Evolutionary conservation across 2,329 filamentous ascomycete genomes (phyloP).

Genomic region (Fusarium sacchari): DNA sequence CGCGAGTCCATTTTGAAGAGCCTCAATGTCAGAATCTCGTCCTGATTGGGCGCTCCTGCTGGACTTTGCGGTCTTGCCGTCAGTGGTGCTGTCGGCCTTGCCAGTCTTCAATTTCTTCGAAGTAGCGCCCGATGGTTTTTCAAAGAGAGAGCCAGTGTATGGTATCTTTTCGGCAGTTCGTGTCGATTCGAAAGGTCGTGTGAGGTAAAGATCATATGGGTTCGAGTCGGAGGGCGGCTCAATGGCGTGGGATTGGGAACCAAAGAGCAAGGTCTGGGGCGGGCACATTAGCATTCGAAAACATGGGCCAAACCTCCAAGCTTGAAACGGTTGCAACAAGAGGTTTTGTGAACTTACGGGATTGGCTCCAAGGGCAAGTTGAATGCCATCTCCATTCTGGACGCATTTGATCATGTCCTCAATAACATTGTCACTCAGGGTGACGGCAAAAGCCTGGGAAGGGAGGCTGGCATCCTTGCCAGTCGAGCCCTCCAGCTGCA

Average conservation of each 20-base stretch:
- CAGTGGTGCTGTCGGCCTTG: constrained; percentile 47
- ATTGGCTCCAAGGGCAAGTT: constrained; percentile 65
- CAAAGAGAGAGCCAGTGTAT: constrained; percentile 62
- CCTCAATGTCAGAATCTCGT: constrained; percentile 61
- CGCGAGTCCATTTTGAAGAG: constrained; percentile 56
- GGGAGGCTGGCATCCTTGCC: constrained; percentile 56
- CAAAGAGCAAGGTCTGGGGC: constrained; percentile 64
- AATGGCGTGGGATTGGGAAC: constrained; percentile 60
- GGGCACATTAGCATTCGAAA: constrained; percentile 27
- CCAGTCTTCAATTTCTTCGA: constrained; percentile 39
- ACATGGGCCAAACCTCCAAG: not conserved
- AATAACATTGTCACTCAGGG: constrained; percentile 66
- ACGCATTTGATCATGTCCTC: constrained; percentile 71
- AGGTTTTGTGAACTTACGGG: constrained; percentile 62
- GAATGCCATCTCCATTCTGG: constrained; percentile 65
- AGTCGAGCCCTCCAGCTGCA: constrained; percentile 65
- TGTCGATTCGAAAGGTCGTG: constrained; percentile 60
- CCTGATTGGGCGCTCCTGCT: constrained; percentile 52
- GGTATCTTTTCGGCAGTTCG: constrained; percentile 60
- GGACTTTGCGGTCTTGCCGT: constrained; percentile 44
- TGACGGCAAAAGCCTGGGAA: constrained; percentile 67
- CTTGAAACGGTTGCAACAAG: not conserved
- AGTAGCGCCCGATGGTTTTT: constrained; percentile 48
- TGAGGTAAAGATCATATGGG: constrained; percentile 66
- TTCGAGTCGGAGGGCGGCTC: constrained; percentile 56